phyloP scores from a whole-genome alignment of 371 early-diverging fungal species.

The Mucor circinelloides region DNA sequence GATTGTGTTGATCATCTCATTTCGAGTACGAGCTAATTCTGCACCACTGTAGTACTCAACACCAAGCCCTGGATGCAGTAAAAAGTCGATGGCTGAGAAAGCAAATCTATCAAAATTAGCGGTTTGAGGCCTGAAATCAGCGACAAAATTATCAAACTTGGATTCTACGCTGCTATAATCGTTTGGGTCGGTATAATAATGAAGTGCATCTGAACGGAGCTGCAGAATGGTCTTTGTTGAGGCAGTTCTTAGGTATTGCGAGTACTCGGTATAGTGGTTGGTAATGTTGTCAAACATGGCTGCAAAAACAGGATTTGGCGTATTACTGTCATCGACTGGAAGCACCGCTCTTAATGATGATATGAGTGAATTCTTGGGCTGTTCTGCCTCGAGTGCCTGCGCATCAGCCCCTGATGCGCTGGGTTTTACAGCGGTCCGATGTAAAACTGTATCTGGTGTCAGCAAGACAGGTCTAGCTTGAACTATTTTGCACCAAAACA shows the following conservation, averaged over 20 bases:
- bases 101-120: background rate
- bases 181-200: background rate
- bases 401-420: background rate
- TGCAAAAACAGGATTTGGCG: background rate
- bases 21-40: background rate
- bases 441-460: background rate
- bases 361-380: background rate
- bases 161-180: background rate
- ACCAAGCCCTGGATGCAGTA: background rate
- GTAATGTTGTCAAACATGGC: slow-evolving; percentile 8
- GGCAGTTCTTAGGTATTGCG: background rate
- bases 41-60: background rate
- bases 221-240: background rate
- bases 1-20: background rate
- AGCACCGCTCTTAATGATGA: background rate
- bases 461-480: background rate
- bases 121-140: background rate
- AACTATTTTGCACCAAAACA: background rate
- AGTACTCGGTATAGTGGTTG: background rate
- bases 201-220: background rate
- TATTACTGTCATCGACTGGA: background rate
- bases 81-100: background rate
- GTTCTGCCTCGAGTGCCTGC: background rate
- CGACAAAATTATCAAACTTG: background rate
- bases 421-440: background rate